Percentiles rank a stretch among this genome's conserved stretches.
These are phyloP conservation scores for Ogataea methanolica DNA, from an alignment of 805 yeast genomes.

Conservation along the genomic window DNA sequence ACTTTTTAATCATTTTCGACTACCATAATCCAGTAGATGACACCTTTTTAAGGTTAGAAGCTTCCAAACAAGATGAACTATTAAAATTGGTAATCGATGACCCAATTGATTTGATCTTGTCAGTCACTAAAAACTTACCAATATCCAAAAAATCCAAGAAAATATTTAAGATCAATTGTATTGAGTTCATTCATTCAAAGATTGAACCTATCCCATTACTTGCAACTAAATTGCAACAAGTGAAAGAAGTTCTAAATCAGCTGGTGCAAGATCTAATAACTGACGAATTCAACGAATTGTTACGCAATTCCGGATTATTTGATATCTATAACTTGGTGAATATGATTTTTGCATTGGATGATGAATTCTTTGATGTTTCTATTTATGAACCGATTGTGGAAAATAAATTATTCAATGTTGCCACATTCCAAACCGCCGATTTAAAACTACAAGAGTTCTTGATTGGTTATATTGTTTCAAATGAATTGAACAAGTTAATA, in stretches of 20 bases:
- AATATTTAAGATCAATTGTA: conserved; percentile 52
- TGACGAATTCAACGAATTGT: conserved; percentile 42
- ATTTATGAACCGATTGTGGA: conserved; percentile 64
- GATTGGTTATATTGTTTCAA: conserved; percentile 59
- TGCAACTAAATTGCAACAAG: conserved; percentile 31
- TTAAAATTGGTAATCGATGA: conserved; percentile 39
- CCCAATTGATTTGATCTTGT: conserved; percentile 38
- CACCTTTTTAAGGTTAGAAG: conserved; percentile 39
- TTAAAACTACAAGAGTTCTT: conserved; percentile 44
- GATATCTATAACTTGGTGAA: conserved; percentile 60
- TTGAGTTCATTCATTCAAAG: conserved; percentile 54
- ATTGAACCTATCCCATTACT: conserved; percentile 44
- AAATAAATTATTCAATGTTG: conserved; percentile 48
- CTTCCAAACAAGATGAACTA: conserved; percentile 33
- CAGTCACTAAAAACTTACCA: conserved; percentile 18
- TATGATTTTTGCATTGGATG: conserved; percentile 66
- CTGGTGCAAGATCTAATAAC: conserved; percentile 37
- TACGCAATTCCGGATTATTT: conserved; percentile 49
- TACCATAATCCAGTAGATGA: conserved; percentile 27
- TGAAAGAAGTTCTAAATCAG: conserved; percentile 32
- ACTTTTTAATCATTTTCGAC: conserved; percentile 55
- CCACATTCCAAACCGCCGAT: conserved; percentile 40
- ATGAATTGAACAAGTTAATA: conserved; percentile 49
- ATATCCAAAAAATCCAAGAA: conserved; percentile 26
- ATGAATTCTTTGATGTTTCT: conserved; percentile 53